Evolutionary conservation across 2,329 filamentous ascomycete genomes (phyloP), one percentile per base, ranked within the genome.

Genomic region (Metarhizium humberi): DNA sequence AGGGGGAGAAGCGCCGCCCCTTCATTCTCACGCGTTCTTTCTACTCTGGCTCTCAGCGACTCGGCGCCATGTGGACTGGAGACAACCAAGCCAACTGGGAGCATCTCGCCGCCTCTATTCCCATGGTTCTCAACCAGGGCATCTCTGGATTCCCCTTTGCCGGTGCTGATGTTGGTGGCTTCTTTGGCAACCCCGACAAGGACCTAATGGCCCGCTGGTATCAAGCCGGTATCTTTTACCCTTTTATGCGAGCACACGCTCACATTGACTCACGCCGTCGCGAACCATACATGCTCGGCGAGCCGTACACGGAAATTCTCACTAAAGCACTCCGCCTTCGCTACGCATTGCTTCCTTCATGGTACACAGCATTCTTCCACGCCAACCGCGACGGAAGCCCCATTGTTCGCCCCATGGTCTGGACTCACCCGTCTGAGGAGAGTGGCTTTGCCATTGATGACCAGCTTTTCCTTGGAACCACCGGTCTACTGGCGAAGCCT

Each of bases 1-100:
- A 91, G 71, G 90, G 90, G 53, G 91, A 95, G 71, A 74, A 86
- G 32, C 85, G 87, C 38, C 87, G 94, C 5, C 94, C 94, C 0
- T 99, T 99, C 67, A 83, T 96, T 11, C 81, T 99, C 52, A 99
- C 94, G 1, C 87, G 94, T 36, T 88, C 92, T 0, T 99, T 95
- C 75, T 99, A 86, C 68, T 83, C 92, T 13, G 94, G 94, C 40
- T 91, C 88, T 55, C 94, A 99, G 73, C 85, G 92, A 55, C 75
- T 90, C 46, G 90, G 90, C 59, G 92, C 94, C 57, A 96, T 96
- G 92, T 99, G 94, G 94, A 99, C 94, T 20, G 94, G 94, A 58
- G 94, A 99, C 68, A 99, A 99, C 73, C 88, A 94, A 69, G 94
- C 94, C 11, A 85, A 82, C 29, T 99, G 94, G 94, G 84, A 86